Percentiles rank a stretch among this genome's conserved stretches.
phyloP scores from a whole-genome alignment of 768 basidiomycete genomes.

The Trametes sanguinea region DNA sequence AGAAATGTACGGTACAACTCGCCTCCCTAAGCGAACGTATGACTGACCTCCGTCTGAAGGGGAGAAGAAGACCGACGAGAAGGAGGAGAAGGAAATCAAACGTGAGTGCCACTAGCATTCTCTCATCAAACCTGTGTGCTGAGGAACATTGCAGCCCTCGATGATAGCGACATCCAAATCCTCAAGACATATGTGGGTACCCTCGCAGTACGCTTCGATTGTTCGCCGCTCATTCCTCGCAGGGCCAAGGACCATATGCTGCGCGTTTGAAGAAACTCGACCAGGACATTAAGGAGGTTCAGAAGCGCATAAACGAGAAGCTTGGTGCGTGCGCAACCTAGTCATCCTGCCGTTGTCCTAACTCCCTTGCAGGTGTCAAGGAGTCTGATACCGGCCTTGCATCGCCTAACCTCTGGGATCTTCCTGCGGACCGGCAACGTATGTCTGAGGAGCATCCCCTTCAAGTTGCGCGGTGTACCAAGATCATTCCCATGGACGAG shows the following conservation, averaged over 20 bases:
- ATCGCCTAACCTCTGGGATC: slow-evolving; percentile 96
- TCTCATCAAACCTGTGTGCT: background rate
- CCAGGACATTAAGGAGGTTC: slow-evolving; percentile 90
- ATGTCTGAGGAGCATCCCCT: slow-evolving; percentile 92
- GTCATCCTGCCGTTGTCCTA: background rate
- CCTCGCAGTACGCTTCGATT: slow-evolving; percentile 1
- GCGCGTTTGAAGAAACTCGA: slow-evolving; percentile 85
- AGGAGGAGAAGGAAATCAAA: slow-evolving; percentile 89
- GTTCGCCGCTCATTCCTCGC: slow-evolving; percentile 10
- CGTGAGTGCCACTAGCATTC: slow-evolving; percentile 20
- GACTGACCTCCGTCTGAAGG: slow-evolving; percentile 45
- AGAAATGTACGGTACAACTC: slow-evolving; percentile 78
- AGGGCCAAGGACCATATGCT: slow-evolving; percentile 99
- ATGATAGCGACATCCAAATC: slow-evolving; percentile 98
- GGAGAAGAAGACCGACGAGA: slow-evolving; percentile 83
- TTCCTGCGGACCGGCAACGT: slow-evolving; percentile 87
- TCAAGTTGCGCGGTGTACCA: slow-evolving; percentile 97
- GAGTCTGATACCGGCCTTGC: slow-evolving; percentile 98
- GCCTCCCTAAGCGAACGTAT: background rate
- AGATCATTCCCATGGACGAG: slow-evolving; percentile 87
- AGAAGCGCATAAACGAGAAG: slow-evolving; percentile 97
- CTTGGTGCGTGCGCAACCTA: slow-evolving; percentile 57
- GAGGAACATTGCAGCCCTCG: slow-evolving; percentile 63
- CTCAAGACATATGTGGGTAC: slow-evolving; percentile 91
- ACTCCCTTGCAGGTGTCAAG: slow-evolving; percentile 70